Percentiles rank a stretch among this genome's conserved stretches.
Evolutionary conservation across 1,284 basidiomycete species (phyloP).

Genomic region (Amylostereum chailletii): DNA sequence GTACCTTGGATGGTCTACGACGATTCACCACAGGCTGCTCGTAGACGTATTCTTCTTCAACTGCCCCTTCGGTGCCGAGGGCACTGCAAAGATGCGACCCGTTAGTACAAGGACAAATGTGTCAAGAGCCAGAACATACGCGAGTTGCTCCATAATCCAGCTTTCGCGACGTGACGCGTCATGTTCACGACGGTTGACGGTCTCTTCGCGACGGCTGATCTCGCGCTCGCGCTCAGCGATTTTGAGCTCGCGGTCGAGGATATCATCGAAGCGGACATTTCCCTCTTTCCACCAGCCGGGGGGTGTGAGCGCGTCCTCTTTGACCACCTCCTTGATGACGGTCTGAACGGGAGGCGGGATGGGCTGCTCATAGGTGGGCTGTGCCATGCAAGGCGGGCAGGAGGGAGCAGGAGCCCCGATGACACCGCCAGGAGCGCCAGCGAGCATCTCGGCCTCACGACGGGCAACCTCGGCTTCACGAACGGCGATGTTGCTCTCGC

Average conservation of each 20-base stretch:
- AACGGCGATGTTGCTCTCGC: slow-evolving; percentile 65
- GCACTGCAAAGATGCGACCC: slow-evolving; percentile 30
- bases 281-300: slow-evolving; percentile 64
- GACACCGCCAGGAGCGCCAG: slow-evolving; percentile 71
- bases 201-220: slow-evolving; percentile 73
- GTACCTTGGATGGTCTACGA: slow-evolving; percentile 77
- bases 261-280: slow-evolving; percentile 62
- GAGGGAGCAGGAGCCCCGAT: slow-evolving; percentile 36
- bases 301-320: slow-evolving; percentile 66
- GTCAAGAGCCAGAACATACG: slow-evolving; percentile 39
- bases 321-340: slow-evolving; percentile 76
- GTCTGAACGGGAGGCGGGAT: slow-evolving; percentile 56
- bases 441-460: slow-evolving; percentile 74
- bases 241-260: slow-evolving; percentile 74
- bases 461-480: slow-evolving; percentile 79
- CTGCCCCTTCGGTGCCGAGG: slow-evolving; percentile 55
- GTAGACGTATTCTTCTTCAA: slow-evolving; percentile 76
- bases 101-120: slow-evolving; percentile 10
- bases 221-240: slow-evolving; percentile 77
- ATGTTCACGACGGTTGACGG: slow-evolving; percentile 72
- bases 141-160: slow-evolving; percentile 85
- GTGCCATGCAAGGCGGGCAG: slow-evolving; percentile 44
- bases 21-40: slow-evolving; percentile 48
- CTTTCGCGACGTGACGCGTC: slow-evolving; percentile 74
- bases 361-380: slow-evolving; percentile 35